These are phyloP conservation scores for Hansenula sp. DNA, from an alignment of 1,139 yeast genomes.

Conservation along the genomic window DNA sequence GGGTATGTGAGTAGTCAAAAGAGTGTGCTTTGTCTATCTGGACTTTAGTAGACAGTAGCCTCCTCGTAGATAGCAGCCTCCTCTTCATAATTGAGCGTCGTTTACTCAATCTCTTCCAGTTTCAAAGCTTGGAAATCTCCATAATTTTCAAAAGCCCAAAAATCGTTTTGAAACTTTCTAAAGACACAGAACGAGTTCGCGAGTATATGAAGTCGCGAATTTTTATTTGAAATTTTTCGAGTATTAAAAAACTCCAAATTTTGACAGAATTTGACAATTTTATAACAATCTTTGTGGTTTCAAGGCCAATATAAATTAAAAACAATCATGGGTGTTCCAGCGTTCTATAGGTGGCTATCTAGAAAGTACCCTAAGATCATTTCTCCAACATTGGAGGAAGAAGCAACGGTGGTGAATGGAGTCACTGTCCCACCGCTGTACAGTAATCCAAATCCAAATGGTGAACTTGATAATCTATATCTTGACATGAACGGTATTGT, in stretches of 20 bases:
- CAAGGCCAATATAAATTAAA: not conserved
- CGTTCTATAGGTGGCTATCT: conserved; percentile 95
- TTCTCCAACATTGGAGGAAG: conserved; percentile 83
- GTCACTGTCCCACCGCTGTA: conserved; percentile 63
- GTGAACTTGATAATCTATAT: conserved; percentile 87
- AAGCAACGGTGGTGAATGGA: conserved; percentile 51
- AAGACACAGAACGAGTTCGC: too few species aligned
- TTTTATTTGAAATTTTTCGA: not conserved
- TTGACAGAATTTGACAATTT: not conserved
- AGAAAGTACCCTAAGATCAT: conserved; percentile 91
- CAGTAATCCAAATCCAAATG: conserved; percentile 84
- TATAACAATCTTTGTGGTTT: not conserved
- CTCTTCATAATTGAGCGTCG: not conserved
- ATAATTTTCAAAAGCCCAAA: too few species aligned
- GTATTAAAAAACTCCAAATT: not conserved
- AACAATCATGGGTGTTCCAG: conserved; percentile 78
- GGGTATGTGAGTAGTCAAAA: conserved; percentile 35
- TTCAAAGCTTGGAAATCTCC: too few species aligned
- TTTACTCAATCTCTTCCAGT: too few species aligned
- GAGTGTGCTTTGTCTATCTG: conserved; percentile 14
- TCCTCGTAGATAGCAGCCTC: not conserved
- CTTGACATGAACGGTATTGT: conserved; percentile 97
- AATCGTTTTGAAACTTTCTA: too few species aligned
- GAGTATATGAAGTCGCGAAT: not conserved
- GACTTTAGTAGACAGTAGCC: not conserved